A percentile compares a stretch with the other conserved stretches of the same genome.
These are phyloP conservation scores for Monascus ruber DNA, from an alignment of 2,329 filamentous ascomycete species.

Conservation along the genomic window DNA sequence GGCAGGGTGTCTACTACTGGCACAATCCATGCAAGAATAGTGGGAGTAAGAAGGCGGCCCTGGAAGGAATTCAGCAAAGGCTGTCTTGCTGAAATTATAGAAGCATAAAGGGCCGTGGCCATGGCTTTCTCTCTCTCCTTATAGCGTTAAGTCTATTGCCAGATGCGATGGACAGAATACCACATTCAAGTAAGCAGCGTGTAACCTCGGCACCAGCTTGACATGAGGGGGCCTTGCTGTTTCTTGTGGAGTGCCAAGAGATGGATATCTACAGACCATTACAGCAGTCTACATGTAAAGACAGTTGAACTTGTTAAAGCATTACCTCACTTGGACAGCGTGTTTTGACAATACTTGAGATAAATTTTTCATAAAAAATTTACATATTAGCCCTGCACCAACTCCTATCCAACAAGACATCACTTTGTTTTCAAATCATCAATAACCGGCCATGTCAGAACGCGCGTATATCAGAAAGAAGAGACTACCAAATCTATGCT, in stretches of 20 bases:
- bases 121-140: background rate
- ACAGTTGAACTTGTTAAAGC: too few relatives aligned
- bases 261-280: too few relatives aligned
- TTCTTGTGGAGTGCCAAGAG: too few relatives aligned
- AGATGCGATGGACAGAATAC: too few relatives aligned
- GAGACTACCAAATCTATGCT: conserved; percentile 11
- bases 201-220: too few relatives aligned
- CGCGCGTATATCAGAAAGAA: conserved; percentile 8
- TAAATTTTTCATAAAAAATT: too few relatives aligned
- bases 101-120: background rate
- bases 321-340: too few relatives aligned
- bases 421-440: background rate
- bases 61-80: background rate
- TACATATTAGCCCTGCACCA: background rate
- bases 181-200: too few relatives aligned
- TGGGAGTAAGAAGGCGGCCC: background rate
- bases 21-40: background rate
- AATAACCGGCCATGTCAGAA: conserved; percentile 13
- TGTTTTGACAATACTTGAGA: too few relatives aligned
- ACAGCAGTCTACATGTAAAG: too few relatives aligned
- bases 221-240: too few relatives aligned
- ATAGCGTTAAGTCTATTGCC: too few relatives aligned
- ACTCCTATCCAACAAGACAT: background rate
- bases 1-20: background rate
- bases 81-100: background rate